Percentiles rank a stretch among this genome's conserved stretches.
Evolutionary conservation across 495 filamentous ascomycete species (phyloP).

Genomic region (Penicillium taxi): DNA sequence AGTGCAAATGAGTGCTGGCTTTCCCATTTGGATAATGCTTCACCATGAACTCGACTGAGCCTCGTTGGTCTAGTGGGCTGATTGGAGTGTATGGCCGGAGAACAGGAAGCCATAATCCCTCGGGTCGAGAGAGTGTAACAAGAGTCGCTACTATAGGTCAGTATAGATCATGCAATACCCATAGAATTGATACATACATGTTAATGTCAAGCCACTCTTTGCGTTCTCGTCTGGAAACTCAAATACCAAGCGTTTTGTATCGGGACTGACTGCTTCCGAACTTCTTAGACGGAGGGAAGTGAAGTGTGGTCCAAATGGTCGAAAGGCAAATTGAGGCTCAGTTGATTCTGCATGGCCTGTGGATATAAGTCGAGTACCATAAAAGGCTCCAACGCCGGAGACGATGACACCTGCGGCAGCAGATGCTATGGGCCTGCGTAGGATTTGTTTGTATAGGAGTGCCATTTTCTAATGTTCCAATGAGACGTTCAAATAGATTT

Average conservation of each 20-base stretch:
- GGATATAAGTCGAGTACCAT: constrained; percentile 6
- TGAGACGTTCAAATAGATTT: too few species aligned
- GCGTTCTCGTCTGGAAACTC: constrained; percentile 45
- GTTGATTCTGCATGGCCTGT: constrained; percentile 19
- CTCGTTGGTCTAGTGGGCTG: constrained; percentile 44
- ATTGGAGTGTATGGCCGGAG: constrained; percentile 55
- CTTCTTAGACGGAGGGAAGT: constrained; percentile 31
- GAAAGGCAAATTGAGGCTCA: constrained; percentile 15
- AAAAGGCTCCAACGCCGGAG: constrained; percentile 17
- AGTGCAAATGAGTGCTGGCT: constrained; percentile 54
- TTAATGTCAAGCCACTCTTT: constrained; percentile 45
- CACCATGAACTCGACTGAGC: constrained; percentile 51
- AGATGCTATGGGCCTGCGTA: too few species aligned
- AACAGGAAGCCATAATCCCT: constrained; percentile 45
- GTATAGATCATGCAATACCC: not conserved
- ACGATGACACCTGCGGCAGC: too few species aligned
- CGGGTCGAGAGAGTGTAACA: constrained; percentile 46
- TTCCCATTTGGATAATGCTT: constrained; percentile 59
- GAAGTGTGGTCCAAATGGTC: constrained; percentile 15
- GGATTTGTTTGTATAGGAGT: too few species aligned
- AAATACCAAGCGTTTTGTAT: constrained; percentile 58
- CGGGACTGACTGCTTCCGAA: constrained; percentile 52
- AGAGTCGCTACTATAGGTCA: constrained; percentile 38
- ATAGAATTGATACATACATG: constrained; percentile 29
- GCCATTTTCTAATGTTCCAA: too few species aligned